Percentiles rank a stretch among this genome's conserved stretches.
Conservation (phyloP, 2,329 filamentous ascomycete species). For the Didymella glomerata region DNA sequence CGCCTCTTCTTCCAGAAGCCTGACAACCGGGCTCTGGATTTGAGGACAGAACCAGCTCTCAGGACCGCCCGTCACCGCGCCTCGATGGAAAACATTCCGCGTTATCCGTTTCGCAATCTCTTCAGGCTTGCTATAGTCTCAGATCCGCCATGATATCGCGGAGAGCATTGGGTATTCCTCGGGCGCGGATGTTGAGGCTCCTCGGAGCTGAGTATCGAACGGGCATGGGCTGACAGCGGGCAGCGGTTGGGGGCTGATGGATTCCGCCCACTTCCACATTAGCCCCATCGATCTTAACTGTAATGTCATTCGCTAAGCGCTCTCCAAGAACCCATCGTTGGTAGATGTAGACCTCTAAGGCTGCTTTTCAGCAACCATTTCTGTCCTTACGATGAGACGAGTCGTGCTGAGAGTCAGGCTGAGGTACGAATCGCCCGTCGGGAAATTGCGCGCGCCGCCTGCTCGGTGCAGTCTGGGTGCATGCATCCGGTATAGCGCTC, state of each 20-base stretch:
- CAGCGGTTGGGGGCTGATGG: slow-evolving; percentile 1
- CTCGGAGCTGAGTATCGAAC: not conserved
- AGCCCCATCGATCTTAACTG: not conserved
- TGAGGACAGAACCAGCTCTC: not conserved
- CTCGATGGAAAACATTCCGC: not conserved
- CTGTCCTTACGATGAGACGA: not conserved
- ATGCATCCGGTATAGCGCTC: slow-evolving; percentile 3
- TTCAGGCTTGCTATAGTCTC: not conserved
- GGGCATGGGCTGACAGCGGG: slow-evolving; percentile 6
- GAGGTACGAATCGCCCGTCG: slow-evolving; percentile 6
- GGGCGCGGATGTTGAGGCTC: not conserved
- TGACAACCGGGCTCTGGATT: not conserved
- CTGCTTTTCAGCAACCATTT: not conserved
- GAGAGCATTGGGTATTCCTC: not conserved
- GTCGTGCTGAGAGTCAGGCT: slow-evolving; percentile 15
- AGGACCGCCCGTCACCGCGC: no score
- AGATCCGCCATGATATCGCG: not conserved
- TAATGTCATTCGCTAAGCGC: not conserved
- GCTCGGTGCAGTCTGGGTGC: slow-evolving; percentile 9
- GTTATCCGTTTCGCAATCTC: not conserved
- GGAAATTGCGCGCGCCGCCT: slow-evolving; percentile 14
- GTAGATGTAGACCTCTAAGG: not conserved
- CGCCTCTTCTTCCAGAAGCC: slow-evolving; percentile 2
- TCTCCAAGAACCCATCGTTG: not conserved
- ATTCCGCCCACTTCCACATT: not conserved